A percentile compares a stretch with the other conserved stretches of the same genome.
Evolutionary conservation across 2,329 filamentous ascomycete genomes (phyloP).

Genomic region (Alternaria rosae): DNA sequence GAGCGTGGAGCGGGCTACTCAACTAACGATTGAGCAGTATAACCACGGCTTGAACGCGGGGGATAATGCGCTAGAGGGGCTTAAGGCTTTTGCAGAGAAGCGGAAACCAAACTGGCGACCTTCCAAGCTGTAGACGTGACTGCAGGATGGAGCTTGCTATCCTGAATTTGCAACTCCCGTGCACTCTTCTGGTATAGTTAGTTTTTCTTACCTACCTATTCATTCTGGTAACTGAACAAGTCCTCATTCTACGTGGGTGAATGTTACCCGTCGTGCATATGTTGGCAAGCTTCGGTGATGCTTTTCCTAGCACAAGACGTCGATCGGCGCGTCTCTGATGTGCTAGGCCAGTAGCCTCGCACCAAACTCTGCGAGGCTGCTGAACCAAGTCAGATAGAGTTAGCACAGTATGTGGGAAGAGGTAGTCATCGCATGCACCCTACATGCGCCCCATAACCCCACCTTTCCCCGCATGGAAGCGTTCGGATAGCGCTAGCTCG

Average conservation of each 20-base stretch:
- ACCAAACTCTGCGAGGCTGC: neutral
- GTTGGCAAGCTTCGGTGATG: constrained; percentile 24
- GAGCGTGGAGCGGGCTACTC: constrained; percentile 50
- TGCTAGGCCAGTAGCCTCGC: constrained; percentile 1
- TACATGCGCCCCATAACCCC: constrained; percentile 22
- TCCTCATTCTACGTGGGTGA: neutral
- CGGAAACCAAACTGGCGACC: constrained; percentile 59
- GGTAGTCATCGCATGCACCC: neutral
- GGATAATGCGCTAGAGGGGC: constrained; percentile 59
- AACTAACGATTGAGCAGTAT: constrained; percentile 54
- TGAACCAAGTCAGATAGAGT: constrained; percentile 13
- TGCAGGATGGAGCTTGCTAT: neutral
- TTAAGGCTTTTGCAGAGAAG: constrained; percentile 62
- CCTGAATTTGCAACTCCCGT: neutral
- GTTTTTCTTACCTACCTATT: neutral
- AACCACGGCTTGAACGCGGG: constrained; percentile 51
- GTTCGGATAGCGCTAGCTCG: constrained; percentile 9
- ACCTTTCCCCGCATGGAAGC: constrained; percentile 36
- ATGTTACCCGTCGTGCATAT: constrained; percentile 1
- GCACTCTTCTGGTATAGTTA: neutral
- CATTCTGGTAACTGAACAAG: neutral
- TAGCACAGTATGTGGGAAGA: constrained; percentile 3
- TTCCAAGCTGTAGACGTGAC: constrained; percentile 50
- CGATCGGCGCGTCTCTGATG: neutral
- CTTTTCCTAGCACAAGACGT: neutral